A percentile compares a stretch with the other conserved stretches of the same genome.
These are phyloP conservation scores for Podospora tetraspora DNA, from an alignment of 495 filamentous ascomycete species.

Conservation along the genomic window DNA sequence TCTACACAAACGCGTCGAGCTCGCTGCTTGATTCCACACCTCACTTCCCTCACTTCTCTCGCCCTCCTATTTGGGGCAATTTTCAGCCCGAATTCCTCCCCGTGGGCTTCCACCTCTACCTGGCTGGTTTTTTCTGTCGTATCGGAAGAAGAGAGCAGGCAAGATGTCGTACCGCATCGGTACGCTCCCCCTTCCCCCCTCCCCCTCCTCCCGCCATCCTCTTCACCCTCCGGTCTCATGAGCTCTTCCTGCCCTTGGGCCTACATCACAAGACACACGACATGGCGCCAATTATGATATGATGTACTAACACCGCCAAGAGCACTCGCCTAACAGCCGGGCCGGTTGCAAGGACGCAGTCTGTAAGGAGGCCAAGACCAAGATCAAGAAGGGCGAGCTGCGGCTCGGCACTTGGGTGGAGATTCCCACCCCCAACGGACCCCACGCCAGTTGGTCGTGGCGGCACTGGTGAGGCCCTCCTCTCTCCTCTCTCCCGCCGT, in stretches of 20 bases:
- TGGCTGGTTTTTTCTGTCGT: neutral
- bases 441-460: slow-evolving; percentile 53
- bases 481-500: neutral
- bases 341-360: slow-evolving; percentile 62
- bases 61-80: neutral
- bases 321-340: slow-evolving; percentile 53
- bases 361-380: slow-evolving; percentile 58
- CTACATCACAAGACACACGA: neutral
- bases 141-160: neutral
- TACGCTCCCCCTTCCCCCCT: slow-evolving; percentile 13
- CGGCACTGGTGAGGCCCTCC: slow-evolving; percentile 64
- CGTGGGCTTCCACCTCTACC: neutral
- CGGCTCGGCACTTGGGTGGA: slow-evolving; percentile 65
- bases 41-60: neutral
- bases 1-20: neutral
- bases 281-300: neutral
- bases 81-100: neutral
- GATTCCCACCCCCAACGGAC: slow-evolving; percentile 21
- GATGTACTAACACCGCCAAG: slow-evolving; percentile 38
- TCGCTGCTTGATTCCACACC: neutral
- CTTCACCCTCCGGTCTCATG: neutral
- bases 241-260: neutral
- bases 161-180: slow-evolving; percentile 37
- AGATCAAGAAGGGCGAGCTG: slow-evolving; percentile 72
- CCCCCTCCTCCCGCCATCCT: too few species aligned